Evolutionary conservation across 1,284 basidiomycete species (phyloP), one percentile per base, ranked within the genome.

Genomic region (Ceratobasidium sp.): DNA sequence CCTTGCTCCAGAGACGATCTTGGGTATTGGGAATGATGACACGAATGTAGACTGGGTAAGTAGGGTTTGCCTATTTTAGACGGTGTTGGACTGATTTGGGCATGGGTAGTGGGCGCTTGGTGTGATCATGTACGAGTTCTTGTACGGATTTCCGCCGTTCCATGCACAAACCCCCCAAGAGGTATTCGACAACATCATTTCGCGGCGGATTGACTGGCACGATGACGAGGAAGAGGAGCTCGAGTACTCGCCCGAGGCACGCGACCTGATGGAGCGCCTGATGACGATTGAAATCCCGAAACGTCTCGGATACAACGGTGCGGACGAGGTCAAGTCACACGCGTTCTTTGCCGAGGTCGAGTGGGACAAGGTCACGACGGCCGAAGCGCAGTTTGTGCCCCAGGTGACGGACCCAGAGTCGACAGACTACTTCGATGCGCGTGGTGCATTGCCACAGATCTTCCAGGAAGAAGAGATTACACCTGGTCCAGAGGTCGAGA

Each of bases 111-210:
- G 97, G 97, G 97, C 97, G 16, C 86, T 99, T 42, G 97, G 97
- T 74, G 95, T 98, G 56, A 97, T 99, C 78, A 92, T 95, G 33
- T 99, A 99, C 82, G 96, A 99, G 83, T 99, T 99, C 81, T 82
- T 99, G 42, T 99, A 96, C 77, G 96, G 97, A 2, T 88, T 95
- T 48, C 97, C 97, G 38, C 97, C 97, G 0, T 99, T 99, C 87
- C 95, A 99, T 78, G 96, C 94, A 59, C 94, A 97, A 74, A 92
- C 92, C 9, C 96, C 96, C 0, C 95, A 98, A 80, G 94, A 94
- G 82, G 96, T 99, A 4, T 99, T 99, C 78, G 96, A 98, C 82
- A 99, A 98, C 79, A 98, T 99, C 77, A 85, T 99, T 18, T 98
- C 96, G n/a, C 90, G 96, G 14, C 89, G 92, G 49, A 88, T 99